Evolutionary conservation across 176 grass and related monocot genomes (phyloP).

Genomic region (Bonia amplexicaulis): DNA sequence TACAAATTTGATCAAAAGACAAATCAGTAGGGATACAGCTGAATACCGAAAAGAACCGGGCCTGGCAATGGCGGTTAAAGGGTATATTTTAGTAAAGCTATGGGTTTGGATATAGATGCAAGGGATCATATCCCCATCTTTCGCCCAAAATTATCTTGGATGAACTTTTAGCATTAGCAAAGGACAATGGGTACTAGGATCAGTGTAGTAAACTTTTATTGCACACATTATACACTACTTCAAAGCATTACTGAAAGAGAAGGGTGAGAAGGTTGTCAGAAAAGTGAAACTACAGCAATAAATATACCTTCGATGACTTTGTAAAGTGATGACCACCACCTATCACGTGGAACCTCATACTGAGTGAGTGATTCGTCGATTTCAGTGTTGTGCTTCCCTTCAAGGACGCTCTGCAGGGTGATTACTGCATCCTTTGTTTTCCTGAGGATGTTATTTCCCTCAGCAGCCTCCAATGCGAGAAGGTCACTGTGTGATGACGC

Average conservation of each 20-base stretch:
- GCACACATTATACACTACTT: not conserved
- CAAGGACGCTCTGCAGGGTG: constrained; percentile 81
- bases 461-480: constrained; percentile 56
- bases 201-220: not conserved
- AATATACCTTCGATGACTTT: constrained; percentile 86
- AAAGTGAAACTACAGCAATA: not conserved
- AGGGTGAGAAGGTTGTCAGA: not conserved
- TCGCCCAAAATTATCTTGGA: not conserved
- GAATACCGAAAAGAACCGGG: not conserved
- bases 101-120: not conserved
- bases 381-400: constrained; percentile 78
- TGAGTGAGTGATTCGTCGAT: constrained; percentile 72
- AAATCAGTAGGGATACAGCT: not conserved
- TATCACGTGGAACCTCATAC: constrained; percentile 59
- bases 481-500: constrained; percentile 83
- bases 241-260: not conserved
- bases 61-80: not conserved
- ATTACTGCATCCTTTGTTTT: constrained; percentile 91
- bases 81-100: not conserved
- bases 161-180: not conserved
- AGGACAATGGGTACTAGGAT: not conserved
- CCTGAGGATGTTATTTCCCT: constrained; percentile 74
- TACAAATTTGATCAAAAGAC: not conserved
- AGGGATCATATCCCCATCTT: not conserved
- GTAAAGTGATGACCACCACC: constrained; percentile 99